Conservation (phyloP, 257 asterid species). For the Fraxinus anomala region DNA sequence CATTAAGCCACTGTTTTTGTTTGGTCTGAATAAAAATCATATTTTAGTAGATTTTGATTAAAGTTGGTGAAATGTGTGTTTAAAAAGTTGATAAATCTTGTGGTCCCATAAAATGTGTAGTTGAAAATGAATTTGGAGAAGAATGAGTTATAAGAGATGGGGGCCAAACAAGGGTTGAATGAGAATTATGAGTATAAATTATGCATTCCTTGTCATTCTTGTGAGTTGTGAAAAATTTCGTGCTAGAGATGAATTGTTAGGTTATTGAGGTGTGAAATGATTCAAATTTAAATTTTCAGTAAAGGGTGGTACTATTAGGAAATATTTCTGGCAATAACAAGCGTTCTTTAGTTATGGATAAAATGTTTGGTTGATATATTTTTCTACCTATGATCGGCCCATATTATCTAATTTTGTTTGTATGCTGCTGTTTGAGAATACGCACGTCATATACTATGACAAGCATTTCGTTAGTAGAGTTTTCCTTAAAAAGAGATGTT, state of each 20-base stretch:
- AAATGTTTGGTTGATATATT: background rate
- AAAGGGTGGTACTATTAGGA: background rate
- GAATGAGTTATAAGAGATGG: no score
- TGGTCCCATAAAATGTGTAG: no score
- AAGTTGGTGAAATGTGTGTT: no score
- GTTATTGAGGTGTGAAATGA: background rate
- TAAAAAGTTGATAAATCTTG: no score
- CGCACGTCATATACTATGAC: background rate
- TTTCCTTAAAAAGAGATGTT: no score
- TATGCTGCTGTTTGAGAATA: background rate
- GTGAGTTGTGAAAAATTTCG: background rate
- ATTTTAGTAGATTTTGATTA: no score
- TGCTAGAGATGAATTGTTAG: background rate
- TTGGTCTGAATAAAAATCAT: no score
- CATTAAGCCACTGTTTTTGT: background rate
- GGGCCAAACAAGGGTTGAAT: background rate
- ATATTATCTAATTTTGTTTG: background rate
- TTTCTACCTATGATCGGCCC: background rate
- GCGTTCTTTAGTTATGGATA: background rate
- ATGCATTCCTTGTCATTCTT: slow-evolving; percentile 3
- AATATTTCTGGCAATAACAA: background rate
- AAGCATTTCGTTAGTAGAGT: background rate
- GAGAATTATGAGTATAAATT: background rate
- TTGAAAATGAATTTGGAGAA: no score
- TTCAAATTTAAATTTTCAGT: background rate